Conservation (phyloP, 192 early-diverging fungal species). For the Haplosporangium gracile region DNA sequence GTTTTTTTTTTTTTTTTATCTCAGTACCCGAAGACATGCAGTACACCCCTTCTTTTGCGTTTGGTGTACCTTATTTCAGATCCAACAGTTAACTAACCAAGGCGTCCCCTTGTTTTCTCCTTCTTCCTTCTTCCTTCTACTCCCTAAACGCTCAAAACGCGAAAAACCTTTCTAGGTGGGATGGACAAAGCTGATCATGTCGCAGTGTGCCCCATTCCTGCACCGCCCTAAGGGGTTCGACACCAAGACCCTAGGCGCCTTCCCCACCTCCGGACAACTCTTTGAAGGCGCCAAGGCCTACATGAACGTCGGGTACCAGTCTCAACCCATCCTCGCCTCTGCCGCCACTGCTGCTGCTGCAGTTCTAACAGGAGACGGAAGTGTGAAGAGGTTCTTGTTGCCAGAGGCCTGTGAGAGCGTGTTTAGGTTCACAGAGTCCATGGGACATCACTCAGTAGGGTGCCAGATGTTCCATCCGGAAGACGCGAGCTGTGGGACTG, state of each 20-base stretch:
- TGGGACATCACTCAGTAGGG: conserved; percentile 6
- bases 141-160: neutral
- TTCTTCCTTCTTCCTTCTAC: neutral
- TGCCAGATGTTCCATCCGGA: conserved; percentile 18
- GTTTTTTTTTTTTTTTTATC: neutral
- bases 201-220: neutral
- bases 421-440: neutral
- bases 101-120: no score
- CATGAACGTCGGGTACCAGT: neutral
- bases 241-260: conserved; percentile 4
- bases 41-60: no score
- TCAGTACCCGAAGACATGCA: no score
- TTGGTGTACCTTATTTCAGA: no score
- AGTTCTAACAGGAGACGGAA: neutral
- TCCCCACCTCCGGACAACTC: neutral
- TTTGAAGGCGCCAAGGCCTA: neutral
- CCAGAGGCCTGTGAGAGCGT: neutral
- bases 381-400: neutral
- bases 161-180: neutral
- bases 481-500: neutral
- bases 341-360: neutral
- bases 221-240: neutral
- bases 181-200: neutral
- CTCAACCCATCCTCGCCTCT: neutral
- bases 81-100: no score